Evolutionary conservation across 2,329 filamentous ascomycete species (phyloP).

Genomic region (Harringtonia lauricola): DNA sequence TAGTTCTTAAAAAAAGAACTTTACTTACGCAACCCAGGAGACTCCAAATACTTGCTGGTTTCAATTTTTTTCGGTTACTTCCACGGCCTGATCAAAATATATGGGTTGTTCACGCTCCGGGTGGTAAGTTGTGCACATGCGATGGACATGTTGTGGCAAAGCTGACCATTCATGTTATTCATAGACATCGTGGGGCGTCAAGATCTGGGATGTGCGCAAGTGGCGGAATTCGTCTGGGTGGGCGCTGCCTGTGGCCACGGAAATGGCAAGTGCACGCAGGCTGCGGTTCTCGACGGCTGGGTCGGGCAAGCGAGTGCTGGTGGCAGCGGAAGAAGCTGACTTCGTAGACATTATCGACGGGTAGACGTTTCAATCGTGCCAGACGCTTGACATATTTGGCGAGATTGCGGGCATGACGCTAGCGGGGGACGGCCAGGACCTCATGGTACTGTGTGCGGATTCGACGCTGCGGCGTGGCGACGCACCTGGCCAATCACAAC

Average conservation of each 20-base stretch:
- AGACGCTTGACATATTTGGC: conserved; percentile 64
- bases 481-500: too few species aligned
- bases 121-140: too few species aligned
- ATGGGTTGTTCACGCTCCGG: too few species aligned
- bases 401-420: conserved; percentile 61
- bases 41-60: too few species aligned
- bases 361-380: conserved; percentile 50
- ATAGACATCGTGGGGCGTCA: too few species aligned
- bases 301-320: conserved; percentile 53
- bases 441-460: conserved; percentile 61
- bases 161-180: too few species aligned
- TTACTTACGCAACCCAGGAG: too few species aligned
- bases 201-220: conserved; percentile 66
- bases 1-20: too few species aligned
- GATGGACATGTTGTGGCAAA: too few species aligned
- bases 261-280: conserved; percentile 58
- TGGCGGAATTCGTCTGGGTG: conserved; percentile 46
- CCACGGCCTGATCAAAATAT: too few species aligned
- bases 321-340: conserved; percentile 68
- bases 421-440: conserved; percentile 52
- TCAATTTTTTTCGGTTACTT: too few species aligned
- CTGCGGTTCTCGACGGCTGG: conserved; percentile 63
- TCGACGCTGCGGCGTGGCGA: conserved; percentile 34
- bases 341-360: conserved; percentile 61
- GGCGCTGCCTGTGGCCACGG: conserved; percentile 38